Percentiles rank a stretch among this genome's conserved stretches.
Evolutionary conservation across 192 early-diverging fungal genomes (phyloP).

Genomic region (Fimicolochytrium jonesii): DNA sequence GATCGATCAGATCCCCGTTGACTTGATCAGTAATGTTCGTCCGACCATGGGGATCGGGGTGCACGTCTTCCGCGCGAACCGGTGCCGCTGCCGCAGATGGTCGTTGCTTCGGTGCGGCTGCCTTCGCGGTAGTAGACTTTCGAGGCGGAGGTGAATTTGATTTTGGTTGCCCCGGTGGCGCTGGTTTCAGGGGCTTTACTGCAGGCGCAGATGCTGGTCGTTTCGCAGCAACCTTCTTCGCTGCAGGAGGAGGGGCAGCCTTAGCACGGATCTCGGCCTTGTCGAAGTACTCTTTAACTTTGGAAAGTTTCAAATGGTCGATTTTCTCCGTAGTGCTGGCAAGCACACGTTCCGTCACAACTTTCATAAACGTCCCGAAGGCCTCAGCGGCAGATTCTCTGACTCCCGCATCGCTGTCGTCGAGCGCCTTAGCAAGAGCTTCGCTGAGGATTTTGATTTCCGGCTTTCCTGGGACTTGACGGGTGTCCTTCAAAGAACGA

Average conservation of each 20-base stretch:
- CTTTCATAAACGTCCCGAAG: constrained; percentile 85
- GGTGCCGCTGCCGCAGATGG: constrained; percentile 14
- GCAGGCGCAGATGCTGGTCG: constrained; percentile 8
- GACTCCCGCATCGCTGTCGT: constrained; percentile 79
- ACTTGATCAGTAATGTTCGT: constrained; percentile 69
- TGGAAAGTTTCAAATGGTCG: constrained; percentile 82
- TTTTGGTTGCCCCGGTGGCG: too few relatives aligned
- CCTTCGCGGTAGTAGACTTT: too few relatives aligned
- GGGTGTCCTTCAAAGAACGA: constrained; percentile 69
- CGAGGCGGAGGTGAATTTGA: too few relatives aligned
- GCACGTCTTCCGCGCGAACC: constrained; percentile 75
- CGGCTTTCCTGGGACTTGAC: constrained; percentile 65
- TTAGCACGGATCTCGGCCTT: constrained; percentile 79
- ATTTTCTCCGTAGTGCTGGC: constrained; percentile 68
- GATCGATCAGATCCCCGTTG: constrained; percentile 53
- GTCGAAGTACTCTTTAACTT: constrained; percentile 82
- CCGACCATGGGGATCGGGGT: too few relatives aligned
- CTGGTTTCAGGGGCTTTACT: not conserved
- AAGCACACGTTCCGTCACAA: constrained; percentile 72
- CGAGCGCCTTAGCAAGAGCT: constrained; percentile 68
- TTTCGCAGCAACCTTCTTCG: not conserved
- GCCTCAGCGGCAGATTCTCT: constrained; percentile 81
- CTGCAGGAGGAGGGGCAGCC: not conserved
- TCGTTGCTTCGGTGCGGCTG: constrained; percentile 53
- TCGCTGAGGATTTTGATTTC: constrained; percentile 81